Evolutionary conservation across 2,329 filamentous ascomycete genomes (phyloP), one percentile per base, ranked within the genome.

Genomic region (Dothideomycetes sp.): DNA sequence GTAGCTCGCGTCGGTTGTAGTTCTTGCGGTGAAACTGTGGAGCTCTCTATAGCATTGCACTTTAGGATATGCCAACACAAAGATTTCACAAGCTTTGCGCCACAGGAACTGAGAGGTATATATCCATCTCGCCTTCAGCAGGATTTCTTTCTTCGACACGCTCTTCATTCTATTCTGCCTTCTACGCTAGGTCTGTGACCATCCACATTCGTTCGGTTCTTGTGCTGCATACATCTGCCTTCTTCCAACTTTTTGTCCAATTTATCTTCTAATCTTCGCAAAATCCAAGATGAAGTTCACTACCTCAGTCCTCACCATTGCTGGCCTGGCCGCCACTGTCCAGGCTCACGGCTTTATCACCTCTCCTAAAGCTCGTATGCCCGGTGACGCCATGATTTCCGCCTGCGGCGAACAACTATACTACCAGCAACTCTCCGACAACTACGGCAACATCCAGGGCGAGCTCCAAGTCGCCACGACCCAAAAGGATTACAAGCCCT

Each of bases 401-500:
- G 67, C 69, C 41, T 78, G 74, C 49, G 73, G 74, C 41, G 52
- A 67, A 46, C 71, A 75, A 57, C 65, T 74, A 51, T 67, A 64
- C 59, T 64, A 64, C 62, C 70, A 70, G 60, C 68, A 73, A 59
- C 47, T 49, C 24, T 62, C 68, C 12, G 73, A 76, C 63, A 63
- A 67, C 55, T 71, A 70, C 56, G 71, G 71, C 50, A 77, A 76
- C 56, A 59, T 77, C 48, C 73, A 78, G 57, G 67, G 67, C 43
- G 62, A 72, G 48, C 61, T 73, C 30, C 69, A 74, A 54, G 61
- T 69, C 34, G 68, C 65, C 53, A 54, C 41, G 43, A 51, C 54
- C 47, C 68, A 74, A 57, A 51, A 50, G 43, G 71, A 73, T 60
- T 71, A 67, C 58, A 59, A 70, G 41, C 60, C 62, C 32, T 53